Evolutionary conservation across 1,284 basidiomycete species (phyloP).

Genomic region (Ganoderma boninense): DNA sequence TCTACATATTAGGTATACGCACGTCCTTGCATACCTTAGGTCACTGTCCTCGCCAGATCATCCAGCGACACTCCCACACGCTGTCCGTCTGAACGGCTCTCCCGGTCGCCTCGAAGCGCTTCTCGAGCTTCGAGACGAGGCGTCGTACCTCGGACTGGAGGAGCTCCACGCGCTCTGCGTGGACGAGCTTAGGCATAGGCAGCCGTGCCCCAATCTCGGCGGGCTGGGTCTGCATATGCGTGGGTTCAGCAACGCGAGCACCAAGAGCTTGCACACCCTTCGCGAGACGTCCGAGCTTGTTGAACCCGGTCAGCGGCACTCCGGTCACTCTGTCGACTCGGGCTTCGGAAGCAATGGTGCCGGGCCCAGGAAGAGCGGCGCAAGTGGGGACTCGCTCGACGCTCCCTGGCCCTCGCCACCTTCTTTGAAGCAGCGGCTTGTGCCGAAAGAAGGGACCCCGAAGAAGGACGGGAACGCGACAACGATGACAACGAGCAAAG

Average conservation of each 20-base stretch:
- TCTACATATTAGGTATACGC: constrained; percentile 59
- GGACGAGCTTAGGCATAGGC: constrained; percentile 64
- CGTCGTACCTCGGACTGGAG: constrained; percentile 71
- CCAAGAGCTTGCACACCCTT: constrained; percentile 42
- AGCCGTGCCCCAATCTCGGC: constrained; percentile 39
- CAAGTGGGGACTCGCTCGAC: constrained; percentile 23
- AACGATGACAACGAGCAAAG: constrained; percentile 25
- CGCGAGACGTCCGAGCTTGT: constrained; percentile 38
- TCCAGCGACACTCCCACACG: constrained; percentile 65
- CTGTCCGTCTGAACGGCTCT: constrained; percentile 58
- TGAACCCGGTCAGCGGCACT: constrained; percentile 22
- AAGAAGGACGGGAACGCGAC: constrained; percentile 29
- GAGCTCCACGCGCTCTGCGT: constrained; percentile 68
- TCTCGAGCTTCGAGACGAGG: constrained; percentile 79
- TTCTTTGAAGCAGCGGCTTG: constrained; percentile 26
- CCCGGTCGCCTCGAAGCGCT: constrained; percentile 65
- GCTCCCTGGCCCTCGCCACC: constrained; percentile 29
- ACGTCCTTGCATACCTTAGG: constrained; percentile 76
- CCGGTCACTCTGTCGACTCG: constrained; percentile 34
- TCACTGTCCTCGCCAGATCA: constrained; percentile 55
- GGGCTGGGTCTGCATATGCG: constrained; percentile 37
- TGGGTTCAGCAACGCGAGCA: constrained; percentile 41
- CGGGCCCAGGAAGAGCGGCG: constrained; percentile 28
- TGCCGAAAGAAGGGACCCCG: constrained; percentile 25
- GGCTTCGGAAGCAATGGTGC: constrained; percentile 32